A percentile compares a stretch with the other conserved stretches of the same genome.
Evolutionary conservation across 257 asterid genomes (phyloP).

Genomic region (Scutellaria baicalensis): DNA sequence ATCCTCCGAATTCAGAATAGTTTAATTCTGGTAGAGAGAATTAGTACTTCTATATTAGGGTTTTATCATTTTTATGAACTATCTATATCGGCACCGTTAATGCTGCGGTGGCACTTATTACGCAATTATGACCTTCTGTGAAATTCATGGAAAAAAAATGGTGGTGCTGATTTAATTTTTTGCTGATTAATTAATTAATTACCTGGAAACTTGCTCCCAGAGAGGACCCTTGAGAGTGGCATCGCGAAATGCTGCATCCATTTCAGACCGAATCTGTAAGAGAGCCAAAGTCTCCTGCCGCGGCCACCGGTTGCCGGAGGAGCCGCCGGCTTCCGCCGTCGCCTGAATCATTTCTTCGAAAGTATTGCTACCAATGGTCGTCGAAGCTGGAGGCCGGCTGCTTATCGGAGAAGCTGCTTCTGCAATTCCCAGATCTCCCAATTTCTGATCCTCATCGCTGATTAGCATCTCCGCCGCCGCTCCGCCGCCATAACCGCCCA

Average conservation of each 20-base stretch:
- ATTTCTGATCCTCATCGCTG: constrained; percentile 16
- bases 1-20: background rate
- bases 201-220: constrained; percentile 43
- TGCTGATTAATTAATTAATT: background rate
- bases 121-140: constrained; percentile 5
- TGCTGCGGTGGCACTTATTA: background rate
- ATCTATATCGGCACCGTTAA: too few species aligned
- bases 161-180: background rate
- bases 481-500: constrained; percentile 1
- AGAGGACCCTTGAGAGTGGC: constrained; percentile 37
- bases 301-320: constrained; percentile 37
- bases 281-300: constrained; percentile 38
- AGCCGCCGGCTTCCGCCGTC: constrained; percentile 18
- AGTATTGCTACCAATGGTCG: constrained; percentile 1
- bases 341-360: constrained; percentile 23
- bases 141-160: background rate
- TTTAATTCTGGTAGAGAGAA: background rate
- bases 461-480: background rate
- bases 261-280: constrained; percentile 30
- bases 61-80: background rate
- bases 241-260: constrained; percentile 36
- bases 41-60: background rate
- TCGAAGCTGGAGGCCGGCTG: constrained; percentile 29
- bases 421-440: constrained; percentile 33
- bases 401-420: constrained; percentile 40